Conservation (phyloP, 306 rosid species). For the Castanea mollissima region DNA sequence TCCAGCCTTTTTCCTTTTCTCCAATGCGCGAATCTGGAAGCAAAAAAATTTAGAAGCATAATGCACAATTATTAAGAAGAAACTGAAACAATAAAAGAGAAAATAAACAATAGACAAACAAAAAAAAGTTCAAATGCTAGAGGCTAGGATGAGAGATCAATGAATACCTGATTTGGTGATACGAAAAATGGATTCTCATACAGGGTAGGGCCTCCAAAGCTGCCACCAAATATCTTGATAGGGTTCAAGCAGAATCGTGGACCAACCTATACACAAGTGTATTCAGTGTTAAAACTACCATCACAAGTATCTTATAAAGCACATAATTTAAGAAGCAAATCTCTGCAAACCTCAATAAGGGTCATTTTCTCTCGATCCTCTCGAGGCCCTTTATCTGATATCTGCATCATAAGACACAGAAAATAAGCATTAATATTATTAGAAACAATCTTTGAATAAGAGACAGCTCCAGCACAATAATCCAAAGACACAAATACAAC, state of each 20-base stretch:
- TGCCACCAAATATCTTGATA: constrained; percentile 91
- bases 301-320: constrained; percentile 8
- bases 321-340: constrained; percentile 5
- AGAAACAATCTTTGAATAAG: background rate
- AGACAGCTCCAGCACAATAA: background rate
- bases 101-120: too few species aligned
- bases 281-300: constrained; percentile 16
- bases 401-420: background rate
- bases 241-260: constrained; percentile 97
- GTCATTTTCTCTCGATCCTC: constrained; percentile 70
- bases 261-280: constrained; percentile 65
- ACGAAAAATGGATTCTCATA: constrained; percentile 85
- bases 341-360: constrained; percentile 67
- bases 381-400: too few species aligned
- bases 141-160: background rate
- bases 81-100: background rate
- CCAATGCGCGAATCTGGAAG: constrained; percentile 72
- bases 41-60: background rate
- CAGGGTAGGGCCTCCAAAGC: constrained; percentile 93
- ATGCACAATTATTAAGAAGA: constrained; percentile 1
- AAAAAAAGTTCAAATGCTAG: background rate
- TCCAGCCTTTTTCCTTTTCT: constrained; percentile 80
- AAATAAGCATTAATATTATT: background rate
- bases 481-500: background rate
- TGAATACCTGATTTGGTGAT: constrained; percentile 85